Conservation (phyloP, 805 yeast genomes). For the Suhomyces vadensis region DNA sequence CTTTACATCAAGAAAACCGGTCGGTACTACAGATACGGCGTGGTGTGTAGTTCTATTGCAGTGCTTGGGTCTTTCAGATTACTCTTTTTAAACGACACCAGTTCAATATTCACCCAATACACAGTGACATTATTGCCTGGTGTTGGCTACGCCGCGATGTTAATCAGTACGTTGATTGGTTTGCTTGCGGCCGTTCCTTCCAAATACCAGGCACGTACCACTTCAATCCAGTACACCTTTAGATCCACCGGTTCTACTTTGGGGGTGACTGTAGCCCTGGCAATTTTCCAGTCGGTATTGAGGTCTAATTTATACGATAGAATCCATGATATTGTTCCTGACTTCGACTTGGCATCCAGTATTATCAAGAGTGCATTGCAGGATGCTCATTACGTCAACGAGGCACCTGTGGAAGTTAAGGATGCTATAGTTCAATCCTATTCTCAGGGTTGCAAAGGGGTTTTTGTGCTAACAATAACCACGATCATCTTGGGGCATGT, state of each 20-base stretch:
- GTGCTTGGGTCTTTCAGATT: conserved; percentile 47
- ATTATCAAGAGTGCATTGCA: conserved; percentile 56
- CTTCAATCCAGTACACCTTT: conserved; percentile 87
- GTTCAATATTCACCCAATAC: conserved; percentile 40
- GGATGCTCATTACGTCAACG: conserved; percentile 52
- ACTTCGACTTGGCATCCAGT: conserved; percentile 37
- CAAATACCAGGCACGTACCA: conserved; percentile 76
- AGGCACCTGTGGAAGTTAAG: conserved; percentile 55
- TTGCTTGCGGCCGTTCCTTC: conserved; percentile 73
- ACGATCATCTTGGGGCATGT: conserved; percentile 42
- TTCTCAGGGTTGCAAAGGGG: conserved; percentile 51
- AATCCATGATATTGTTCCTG: conserved; percentile 17
- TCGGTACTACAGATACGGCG: conserved; percentile 52
- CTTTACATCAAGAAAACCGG: conserved; percentile 68
- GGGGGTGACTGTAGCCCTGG: conserved; percentile 71
- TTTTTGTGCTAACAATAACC: conserved; percentile 51
- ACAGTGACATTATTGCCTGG: conserved; percentile 55
- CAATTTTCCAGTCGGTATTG: conserved; percentile 59
- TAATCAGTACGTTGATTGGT: conserved; percentile 72
- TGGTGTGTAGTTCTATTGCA: conserved; percentile 42
- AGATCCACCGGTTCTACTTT: conserved; percentile 84
- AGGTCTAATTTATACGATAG: conserved; percentile 18
- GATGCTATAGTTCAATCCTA: conserved; percentile 52
- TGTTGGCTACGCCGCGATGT: conserved; percentile 61
- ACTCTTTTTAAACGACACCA: conserved; percentile 31